Conservation (phyloP, 805 yeast species). For the Yarrowia sp. region DNA sequence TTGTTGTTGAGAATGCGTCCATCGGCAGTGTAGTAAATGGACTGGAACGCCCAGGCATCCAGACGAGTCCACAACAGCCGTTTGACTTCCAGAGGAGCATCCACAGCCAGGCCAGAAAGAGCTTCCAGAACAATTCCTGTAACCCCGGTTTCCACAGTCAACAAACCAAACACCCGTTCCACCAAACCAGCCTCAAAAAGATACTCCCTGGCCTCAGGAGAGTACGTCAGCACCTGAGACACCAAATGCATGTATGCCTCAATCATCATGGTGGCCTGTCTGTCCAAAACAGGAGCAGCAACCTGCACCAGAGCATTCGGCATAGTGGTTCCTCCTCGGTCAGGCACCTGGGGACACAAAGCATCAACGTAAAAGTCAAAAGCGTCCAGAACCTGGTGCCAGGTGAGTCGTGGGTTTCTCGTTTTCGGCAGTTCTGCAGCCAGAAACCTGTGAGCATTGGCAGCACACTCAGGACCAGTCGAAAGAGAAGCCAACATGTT, state of each 20-base stretch:
- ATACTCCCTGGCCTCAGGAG: constrained; percentile 37
- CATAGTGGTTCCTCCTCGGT: neutral
- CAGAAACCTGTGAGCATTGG: constrained; percentile 33
- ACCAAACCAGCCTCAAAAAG: constrained; percentile 35
- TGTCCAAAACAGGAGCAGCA: constrained; percentile 58
- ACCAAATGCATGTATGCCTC: constrained; percentile 71
- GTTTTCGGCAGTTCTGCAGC: constrained; percentile 30
- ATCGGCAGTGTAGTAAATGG: constrained; percentile 34
- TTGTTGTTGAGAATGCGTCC: constrained; percentile 33
- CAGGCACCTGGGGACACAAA: constrained; percentile 34
- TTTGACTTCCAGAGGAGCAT: constrained; percentile 42
- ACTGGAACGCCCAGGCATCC: constrained; percentile 64
- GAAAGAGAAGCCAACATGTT: constrained; percentile 74
- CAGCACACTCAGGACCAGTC: constrained; percentile 53
- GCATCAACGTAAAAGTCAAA: constrained; percentile 51
- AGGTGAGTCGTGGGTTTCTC: constrained; percentile 41
- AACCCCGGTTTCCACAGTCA: constrained; percentile 47
- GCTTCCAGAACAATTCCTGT: constrained; percentile 56
- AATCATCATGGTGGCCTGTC: constrained; percentile 71
- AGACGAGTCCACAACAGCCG: constrained; percentile 61
- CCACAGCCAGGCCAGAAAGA: constrained; percentile 54
- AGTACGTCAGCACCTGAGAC: constrained; percentile 48
- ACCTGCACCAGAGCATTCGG: constrained; percentile 28
- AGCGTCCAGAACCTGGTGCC: constrained; percentile 54
- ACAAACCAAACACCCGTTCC: constrained; percentile 45